Conservation (phyloP, 2,329 filamentous ascomycete genomes). For the Fusarium proliferatum region DNA sequence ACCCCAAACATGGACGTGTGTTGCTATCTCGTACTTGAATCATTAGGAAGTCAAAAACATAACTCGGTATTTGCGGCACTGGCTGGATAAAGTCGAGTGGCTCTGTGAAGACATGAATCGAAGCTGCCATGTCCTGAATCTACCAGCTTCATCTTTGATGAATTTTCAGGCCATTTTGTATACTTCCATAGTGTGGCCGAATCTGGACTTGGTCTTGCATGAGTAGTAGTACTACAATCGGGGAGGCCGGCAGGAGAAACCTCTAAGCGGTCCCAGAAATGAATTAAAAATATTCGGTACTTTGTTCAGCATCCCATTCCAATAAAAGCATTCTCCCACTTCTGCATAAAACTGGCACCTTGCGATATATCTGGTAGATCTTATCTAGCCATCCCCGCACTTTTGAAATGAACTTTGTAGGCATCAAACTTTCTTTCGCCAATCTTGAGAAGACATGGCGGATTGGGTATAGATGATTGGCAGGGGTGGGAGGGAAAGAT, state of each 20-base stretch:
- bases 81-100: neutral
- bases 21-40: neutral
- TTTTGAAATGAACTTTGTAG: neutral
- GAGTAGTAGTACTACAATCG: neutral
- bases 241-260: neutral
- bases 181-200: neutral
- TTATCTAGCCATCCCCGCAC: neutral
- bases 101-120: neutral
- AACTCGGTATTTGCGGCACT: neutral
- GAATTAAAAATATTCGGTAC: fast-evolving
- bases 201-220: neutral
- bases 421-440: neutral
- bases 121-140: neutral
- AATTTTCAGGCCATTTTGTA: neutral
- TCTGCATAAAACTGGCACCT: neutral
- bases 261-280: neutral
- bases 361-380: neutral
- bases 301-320: neutral
- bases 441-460: neutral
- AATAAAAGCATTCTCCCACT: too few species aligned
- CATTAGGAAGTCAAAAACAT: neutral
- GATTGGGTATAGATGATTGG: neutral
- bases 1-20: fast-evolving
- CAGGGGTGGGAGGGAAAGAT: neutral
- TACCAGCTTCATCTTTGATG: neutral